Conservation (phyloP, 2,329 filamentous ascomycete genomes). For the Aspergillus brasiliensis region DNA sequence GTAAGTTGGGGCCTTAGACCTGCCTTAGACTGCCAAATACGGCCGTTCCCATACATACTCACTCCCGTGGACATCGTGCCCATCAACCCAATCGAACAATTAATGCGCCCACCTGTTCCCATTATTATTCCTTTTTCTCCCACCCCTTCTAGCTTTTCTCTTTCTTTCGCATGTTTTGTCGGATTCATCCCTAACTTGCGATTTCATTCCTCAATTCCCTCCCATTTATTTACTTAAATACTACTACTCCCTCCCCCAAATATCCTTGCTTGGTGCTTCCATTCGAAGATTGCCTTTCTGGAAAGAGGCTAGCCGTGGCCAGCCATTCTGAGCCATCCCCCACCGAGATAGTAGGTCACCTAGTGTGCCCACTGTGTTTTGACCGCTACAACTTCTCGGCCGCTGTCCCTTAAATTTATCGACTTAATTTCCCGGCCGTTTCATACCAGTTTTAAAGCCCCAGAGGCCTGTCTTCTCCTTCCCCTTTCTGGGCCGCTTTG, state of each 20-base stretch:
- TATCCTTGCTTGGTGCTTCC: conserved; percentile 7
- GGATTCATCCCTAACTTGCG: conserved; percentile 16
- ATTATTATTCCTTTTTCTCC: conserved; percentile 1
- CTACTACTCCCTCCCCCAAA: neutral
- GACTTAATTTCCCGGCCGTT: conserved; percentile 29
- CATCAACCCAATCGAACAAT: conserved; percentile 3
- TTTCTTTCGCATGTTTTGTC: conserved; percentile 8
- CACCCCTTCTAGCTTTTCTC: neutral
- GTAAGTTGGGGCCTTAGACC: neutral
- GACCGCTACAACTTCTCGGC: conserved; percentile 28
- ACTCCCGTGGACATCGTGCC: neutral
- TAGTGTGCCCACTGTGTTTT: conserved; percentile 29
- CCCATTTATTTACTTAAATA: neutral
- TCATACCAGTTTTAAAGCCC: conserved; percentile 19
- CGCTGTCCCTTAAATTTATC: conserved; percentile 26
- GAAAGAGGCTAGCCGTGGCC: conserved; percentile 16
- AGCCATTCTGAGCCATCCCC: conserved; percentile 13
- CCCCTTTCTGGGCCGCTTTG: conserved; percentile 17
- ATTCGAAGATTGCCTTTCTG: neutral
- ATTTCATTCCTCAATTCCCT: conserved; percentile 2
- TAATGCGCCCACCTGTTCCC: conserved; percentile 1
- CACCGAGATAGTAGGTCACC: conserved; percentile 14
- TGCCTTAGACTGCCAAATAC: neutral
- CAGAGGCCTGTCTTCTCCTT: conserved; percentile 6
- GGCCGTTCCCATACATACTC: neutral